phyloP scores from a whole-genome alignment of 2,329 filamentous ascomycete genomes.

The Calonectria hawksworthii region DNA sequence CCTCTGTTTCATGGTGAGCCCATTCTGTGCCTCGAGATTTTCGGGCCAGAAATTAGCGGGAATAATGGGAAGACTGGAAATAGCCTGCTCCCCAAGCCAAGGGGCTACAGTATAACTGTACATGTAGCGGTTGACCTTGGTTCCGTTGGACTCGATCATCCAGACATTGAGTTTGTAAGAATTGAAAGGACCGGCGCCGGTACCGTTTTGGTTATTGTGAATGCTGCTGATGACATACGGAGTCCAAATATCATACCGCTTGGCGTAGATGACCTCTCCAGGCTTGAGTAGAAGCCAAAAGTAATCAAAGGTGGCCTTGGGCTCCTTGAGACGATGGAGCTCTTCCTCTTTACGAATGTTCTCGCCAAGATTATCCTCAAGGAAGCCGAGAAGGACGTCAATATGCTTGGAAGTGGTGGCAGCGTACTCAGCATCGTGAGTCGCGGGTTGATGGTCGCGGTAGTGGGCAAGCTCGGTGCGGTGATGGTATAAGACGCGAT shows the following conservation, averaged over 20 bases:
- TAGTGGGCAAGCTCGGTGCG: slow-evolving; percentile 57
- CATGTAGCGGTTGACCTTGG: slow-evolving; percentile 55
- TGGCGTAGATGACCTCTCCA: slow-evolving; percentile 59
- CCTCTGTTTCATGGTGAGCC: slow-evolving; percentile 52
- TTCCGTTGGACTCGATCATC: slow-evolving; percentile 55
- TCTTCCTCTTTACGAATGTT: slow-evolving; percentile 57
- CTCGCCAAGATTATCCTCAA: slow-evolving; percentile 55
- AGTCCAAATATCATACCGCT: slow-evolving; percentile 56
- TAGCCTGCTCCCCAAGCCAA: slow-evolving; percentile 61
- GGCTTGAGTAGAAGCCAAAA: slow-evolving; percentile 64
- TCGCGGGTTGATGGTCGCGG: slow-evolving; percentile 56
- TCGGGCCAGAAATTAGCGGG: slow-evolving; percentile 60
- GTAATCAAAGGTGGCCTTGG: slow-evolving; percentile 60
- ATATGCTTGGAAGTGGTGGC: slow-evolving; percentile 59
- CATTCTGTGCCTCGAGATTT: slow-evolving; percentile 48
- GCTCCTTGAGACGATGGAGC: slow-evolving; percentile 53
- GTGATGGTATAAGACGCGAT: slow-evolving; percentile 63
- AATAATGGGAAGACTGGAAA: slow-evolving; percentile 57
- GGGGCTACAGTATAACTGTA: slow-evolving; percentile 51
- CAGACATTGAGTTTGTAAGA: slow-evolving; percentile 55
- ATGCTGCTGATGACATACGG: slow-evolving; percentile 58
- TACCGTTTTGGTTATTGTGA: slow-evolving; percentile 25
- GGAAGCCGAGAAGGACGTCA: slow-evolving; percentile 59
- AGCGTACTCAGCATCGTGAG: slow-evolving; percentile 58
- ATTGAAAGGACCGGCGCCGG: slow-evolving; percentile 26